Evolutionary conservation across 106 monocot genomes (phyloP).

Genomic region (Platanthera zijinensis): DNA sequence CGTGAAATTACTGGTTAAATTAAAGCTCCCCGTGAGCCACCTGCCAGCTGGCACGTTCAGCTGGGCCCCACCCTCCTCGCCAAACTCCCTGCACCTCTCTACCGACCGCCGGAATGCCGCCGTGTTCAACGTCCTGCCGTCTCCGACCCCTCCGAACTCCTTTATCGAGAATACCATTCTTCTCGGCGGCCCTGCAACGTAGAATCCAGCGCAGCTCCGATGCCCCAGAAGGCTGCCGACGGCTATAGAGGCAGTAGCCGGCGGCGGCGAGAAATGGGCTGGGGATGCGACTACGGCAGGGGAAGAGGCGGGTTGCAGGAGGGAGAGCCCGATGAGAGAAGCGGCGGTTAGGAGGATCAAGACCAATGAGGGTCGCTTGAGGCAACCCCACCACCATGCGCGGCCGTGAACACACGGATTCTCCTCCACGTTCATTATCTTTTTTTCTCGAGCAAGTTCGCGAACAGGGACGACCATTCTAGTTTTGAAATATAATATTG

Average conservation of each 20-base stretch:
- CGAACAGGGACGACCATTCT: no score
- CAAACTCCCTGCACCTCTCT: conserved; percentile 20
- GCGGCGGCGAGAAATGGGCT: background rate
- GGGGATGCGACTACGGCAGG: background rate
- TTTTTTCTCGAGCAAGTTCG: background rate
- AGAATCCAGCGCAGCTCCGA: conserved; percentile 40
- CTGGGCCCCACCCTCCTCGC: conserved; percentile 46
- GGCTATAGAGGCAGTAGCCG: background rate
- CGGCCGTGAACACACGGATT: conserved; percentile 14
- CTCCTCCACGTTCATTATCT: conserved; percentile 15
- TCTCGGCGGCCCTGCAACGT: conserved; percentile 11
- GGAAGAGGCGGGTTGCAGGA: conserved; percentile 10
- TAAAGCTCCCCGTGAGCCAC: conserved; percentile 93
- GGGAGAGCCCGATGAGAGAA: conserved; percentile 17
- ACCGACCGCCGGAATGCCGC: conserved; percentile 52
- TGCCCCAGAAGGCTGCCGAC: background rate
- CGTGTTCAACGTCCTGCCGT: conserved; percentile 70
- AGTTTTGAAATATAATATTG: no score
- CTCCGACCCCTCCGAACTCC: conserved; percentile 77
- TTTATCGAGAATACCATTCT: conserved; percentile 23
- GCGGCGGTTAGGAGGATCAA: conserved; percentile 15
- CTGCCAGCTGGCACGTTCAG: conserved; percentile 56
- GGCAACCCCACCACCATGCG: conserved; percentile 6
- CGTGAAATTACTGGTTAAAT: conserved; percentile 85
- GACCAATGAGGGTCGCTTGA: conserved; percentile 20